These are phyloP conservation scores for Bretschneidera sinensis DNA, from an alignment of 345 rosid genomes.

Conservation along the genomic window DNA sequence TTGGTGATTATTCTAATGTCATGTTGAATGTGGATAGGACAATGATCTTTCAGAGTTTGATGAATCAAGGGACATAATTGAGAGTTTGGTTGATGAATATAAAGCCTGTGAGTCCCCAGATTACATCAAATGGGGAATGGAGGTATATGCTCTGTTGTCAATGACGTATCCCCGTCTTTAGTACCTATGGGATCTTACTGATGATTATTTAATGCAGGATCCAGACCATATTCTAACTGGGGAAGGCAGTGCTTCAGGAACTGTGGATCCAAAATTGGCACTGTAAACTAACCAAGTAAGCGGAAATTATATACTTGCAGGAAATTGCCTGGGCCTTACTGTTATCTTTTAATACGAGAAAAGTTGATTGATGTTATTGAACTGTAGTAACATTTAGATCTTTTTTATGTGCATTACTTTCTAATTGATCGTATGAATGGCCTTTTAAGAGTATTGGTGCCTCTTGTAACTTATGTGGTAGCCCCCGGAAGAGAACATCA, in stretches of 20 bases:
- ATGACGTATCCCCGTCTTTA: slow-evolving; percentile 1
- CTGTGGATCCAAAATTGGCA: slow-evolving; percentile 62
- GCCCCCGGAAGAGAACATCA: no score
- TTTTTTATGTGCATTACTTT: background rate
- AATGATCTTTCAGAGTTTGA: slow-evolving; percentile 99
- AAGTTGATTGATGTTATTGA: no score
- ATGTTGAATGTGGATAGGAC: slow-evolving; percentile 46
- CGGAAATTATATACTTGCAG: no score
- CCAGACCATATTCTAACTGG: slow-evolving; percentile 68
- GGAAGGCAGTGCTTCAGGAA: slow-evolving; percentile 78
- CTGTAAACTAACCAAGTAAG: slow-evolving; percentile 29
- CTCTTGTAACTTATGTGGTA: no score
- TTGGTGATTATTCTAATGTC: slow-evolving; percentile 7
- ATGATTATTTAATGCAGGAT: slow-evolving; percentile 44
- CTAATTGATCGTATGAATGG: background rate
- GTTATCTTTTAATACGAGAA: no score
- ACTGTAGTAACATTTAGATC: no score
- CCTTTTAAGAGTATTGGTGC: background rate
- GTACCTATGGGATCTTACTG: slow-evolving; percentile 4
- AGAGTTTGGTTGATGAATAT: slow-evolving; percentile 91
- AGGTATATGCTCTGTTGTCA: slow-evolving; percentile 42
- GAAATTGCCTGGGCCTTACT: no score
- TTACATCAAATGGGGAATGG: slow-evolving; percentile 99
- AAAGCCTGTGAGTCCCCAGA: slow-evolving; percentile 96
- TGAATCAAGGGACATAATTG: slow-evolving; percentile 87